Evolutionary conservation across 108 stramenopile species (phyloP), one percentile per base, ranked within the genome.

Genomic region (Discostella stelligeroides): DNA sequence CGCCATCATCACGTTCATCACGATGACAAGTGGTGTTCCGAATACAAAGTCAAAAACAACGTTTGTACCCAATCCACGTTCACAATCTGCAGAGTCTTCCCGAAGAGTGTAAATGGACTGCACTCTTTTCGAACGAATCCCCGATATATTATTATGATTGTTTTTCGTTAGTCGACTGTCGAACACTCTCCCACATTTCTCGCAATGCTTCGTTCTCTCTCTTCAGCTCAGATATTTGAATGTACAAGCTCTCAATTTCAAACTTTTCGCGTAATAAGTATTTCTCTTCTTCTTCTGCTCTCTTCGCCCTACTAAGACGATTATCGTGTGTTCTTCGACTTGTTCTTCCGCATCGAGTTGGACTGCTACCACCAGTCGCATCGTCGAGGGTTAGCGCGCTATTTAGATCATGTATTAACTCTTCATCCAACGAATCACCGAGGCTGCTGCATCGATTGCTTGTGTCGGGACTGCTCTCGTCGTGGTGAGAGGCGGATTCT

Each of bases 151-250:
- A 40, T 40, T 40, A 40, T 40, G 40, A 40, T 40, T 7, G 8
- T 10, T 40, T 7, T 9, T 7, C 10, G 7, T 40, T 7, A 10
- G 8, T 40, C 40, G 40, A 9, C 10, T 11, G 43, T 45, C n/a
- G 43, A n/a, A 45, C 43, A 45, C n/a, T 45, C 43, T 45, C 43
- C 43, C 43, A 45, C n/a, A 45, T 45, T 45, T 45, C 15, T 11
- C n/a, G 13, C 12, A 45, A 10, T n/a, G 9, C 43, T 17, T 45
- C 43, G 12, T 45, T 45, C n/a, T 45, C 7, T 13, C 43, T 4
- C 9, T 45, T 45, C 43, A 45, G 43, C 12, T 45, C 43, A 1
- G 43, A 45, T 45, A 45, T 45, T 45, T 45, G 15, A 45, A 45
- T 45, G 43, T 45, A 10, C 12, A 45, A 45, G 2, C 15, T n/a